These are phyloP conservation scores for Fusarium chuoi DNA, from an alignment of 2,329 filamentous ascomycete species.

Conservation along the genomic window DNA sequence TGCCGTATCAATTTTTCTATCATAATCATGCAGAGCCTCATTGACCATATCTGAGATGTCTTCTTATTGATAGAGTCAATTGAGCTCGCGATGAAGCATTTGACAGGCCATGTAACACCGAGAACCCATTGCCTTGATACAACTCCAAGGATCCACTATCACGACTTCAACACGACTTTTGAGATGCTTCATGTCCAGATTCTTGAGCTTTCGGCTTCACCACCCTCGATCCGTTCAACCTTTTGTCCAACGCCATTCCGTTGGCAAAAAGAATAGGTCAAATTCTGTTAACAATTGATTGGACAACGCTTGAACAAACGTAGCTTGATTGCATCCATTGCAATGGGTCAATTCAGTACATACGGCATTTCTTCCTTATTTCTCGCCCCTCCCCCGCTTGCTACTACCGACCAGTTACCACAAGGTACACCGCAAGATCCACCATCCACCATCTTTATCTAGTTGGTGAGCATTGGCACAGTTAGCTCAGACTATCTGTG, in stretches of 20 bases:
- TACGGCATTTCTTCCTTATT: conserved; percentile 18
- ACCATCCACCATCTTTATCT: conserved; percentile 29
- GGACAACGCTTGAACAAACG: conserved; percentile 14
- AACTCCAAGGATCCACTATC: conserved; percentile 34
- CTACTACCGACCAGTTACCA: conserved; percentile 26
- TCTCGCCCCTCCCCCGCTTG: conserved; percentile 38
- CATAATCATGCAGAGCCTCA: conserved; percentile 32
- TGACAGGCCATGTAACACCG: not conserved
- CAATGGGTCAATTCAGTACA: conserved; percentile 5
- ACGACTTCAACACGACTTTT: conserved; percentile 12
- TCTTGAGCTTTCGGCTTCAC: not conserved
- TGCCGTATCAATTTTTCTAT: conserved; percentile 22
- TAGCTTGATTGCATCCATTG: conserved; percentile 30
- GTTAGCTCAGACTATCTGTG: conserved; percentile 22
- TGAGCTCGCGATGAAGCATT: not conserved
- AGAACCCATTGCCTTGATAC: conserved; percentile 7
- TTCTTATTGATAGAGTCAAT: not conserved
- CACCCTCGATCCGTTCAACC: not conserved
- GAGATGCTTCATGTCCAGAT: conserved; percentile 16
- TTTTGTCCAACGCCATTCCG: not conserved
- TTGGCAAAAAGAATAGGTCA: conserved; percentile 13
- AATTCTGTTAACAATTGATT: conserved; percentile 10
- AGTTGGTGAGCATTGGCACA: conserved; percentile 11
- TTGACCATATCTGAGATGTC: not conserved
- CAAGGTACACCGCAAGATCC: conserved; percentile 28